Conservation (phyloP, 2,329 filamentous ascomycete genomes). For the Didymella pinodella region DNA sequence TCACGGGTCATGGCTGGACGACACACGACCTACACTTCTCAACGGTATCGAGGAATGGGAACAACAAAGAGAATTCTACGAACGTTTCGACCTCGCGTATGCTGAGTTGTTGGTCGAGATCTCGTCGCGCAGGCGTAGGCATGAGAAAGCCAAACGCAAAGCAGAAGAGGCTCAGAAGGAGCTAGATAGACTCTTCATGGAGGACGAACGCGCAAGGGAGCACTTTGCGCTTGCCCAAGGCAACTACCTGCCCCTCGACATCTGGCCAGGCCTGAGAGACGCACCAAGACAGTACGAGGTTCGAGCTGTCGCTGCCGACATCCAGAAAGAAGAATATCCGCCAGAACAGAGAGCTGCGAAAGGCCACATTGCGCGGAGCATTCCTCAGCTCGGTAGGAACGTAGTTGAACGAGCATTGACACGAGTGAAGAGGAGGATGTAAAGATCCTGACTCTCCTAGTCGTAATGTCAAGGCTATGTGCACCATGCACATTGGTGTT, state of each 20-base stretch:
- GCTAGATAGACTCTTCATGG: constrained; percentile 75
- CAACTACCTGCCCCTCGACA: constrained; percentile 84
- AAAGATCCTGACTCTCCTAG: not conserved
- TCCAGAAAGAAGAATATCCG: constrained; percentile 27
- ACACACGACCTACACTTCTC: constrained; percentile 77
- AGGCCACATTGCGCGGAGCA: constrained; percentile 37
- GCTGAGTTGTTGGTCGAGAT: constrained; percentile 85
- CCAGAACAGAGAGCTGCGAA: constrained; percentile 24
- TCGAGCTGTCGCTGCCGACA: constrained; percentile 27
- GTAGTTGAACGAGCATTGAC: constrained; percentile 48
- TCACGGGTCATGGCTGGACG: constrained; percentile 68
- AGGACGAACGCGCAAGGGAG: constrained; percentile 76
- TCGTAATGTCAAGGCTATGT: not conserved
- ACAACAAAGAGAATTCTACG: constrained; percentile 81
- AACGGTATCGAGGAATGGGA: constrained; percentile 74
- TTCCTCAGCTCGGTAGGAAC: constrained; percentile 46
- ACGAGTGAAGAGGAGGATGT: constrained; percentile 49
- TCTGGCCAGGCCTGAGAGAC: constrained; percentile 72
- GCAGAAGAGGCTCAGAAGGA: constrained; percentile 80
- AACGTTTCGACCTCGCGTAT: constrained; percentile 85
- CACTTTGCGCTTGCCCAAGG: constrained; percentile 82
- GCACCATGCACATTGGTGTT: not conserved
- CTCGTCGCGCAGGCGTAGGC: constrained; percentile 74
- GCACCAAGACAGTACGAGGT: constrained; percentile 48
- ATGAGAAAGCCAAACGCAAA: constrained; percentile 76